These are phyloP conservation scores for Pholiota conissans DNA, from an alignment of 768 basidiomycete species.

Conservation along the genomic window DNA sequence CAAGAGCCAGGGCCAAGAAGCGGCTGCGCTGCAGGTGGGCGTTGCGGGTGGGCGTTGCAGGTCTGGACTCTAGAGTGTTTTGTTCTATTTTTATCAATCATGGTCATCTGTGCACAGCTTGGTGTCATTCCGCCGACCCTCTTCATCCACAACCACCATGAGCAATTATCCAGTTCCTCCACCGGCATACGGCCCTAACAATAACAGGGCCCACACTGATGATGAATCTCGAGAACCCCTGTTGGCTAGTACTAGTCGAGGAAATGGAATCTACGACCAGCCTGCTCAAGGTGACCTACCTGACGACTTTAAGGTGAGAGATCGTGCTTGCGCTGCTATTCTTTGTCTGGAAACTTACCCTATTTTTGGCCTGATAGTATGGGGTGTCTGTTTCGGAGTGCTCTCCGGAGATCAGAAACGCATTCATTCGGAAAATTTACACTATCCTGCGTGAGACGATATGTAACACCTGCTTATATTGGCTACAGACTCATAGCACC, in stretches of 20 bases:
- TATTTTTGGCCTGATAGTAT: slow-evolving; percentile 46
- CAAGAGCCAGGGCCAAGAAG: too few species aligned
- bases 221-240: slow-evolving; percentile 51
- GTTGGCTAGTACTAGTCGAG: slow-evolving; percentile 50
- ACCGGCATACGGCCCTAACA: slow-evolving; percentile 52
- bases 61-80: too few species aligned
- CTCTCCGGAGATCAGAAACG: slow-evolving; percentile 73
- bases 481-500: not conserved
- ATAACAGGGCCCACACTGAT: too few species aligned
- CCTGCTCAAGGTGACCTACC: slow-evolving; percentile 74
- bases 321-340: not conserved
- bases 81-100: not conserved
- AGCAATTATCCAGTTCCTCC: slow-evolving; percentile 63
- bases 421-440: slow-evolving; percentile 91
- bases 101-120: too few species aligned
- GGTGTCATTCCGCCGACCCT: too few species aligned
- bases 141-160: slow-evolving; percentile 40
- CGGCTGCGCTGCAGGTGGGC: too few species aligned
- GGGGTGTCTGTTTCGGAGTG: slow-evolving; percentile 81
- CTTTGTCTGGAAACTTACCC: not conserved
- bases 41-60: too few species aligned
- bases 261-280: slow-evolving; percentile 65
- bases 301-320: slow-evolving; percentile 88
- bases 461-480: not conserved
- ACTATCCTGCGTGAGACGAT: slow-evolving; percentile 75